These are phyloP conservation scores for Populus hybrid DNA, from an alignment of 441 rosid species.

Conservation along the genomic window DNA sequence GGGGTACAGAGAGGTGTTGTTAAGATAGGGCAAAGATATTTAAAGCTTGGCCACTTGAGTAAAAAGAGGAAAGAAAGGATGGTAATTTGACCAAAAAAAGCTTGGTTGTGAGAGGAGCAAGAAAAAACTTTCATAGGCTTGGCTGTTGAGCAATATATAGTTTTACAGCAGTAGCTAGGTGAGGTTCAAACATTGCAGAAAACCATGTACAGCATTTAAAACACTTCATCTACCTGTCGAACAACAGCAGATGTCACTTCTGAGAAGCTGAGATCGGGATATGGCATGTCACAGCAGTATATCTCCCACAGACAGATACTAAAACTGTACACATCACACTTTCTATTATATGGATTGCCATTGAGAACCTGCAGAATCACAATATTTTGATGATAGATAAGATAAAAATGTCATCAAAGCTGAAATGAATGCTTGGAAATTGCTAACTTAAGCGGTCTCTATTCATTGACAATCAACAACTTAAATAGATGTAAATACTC, in stretches of 20 bases:
- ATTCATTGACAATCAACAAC: background rate
- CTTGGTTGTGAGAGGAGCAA: too few relatives aligned
- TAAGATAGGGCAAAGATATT: too few relatives aligned
- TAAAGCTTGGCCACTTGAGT: too few relatives aligned
- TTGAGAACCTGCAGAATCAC: constrained; percentile 67
- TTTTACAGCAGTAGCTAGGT: too few relatives aligned
- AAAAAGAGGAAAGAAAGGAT: too few relatives aligned
- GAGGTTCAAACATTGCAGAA: too few relatives aligned
- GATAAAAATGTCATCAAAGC: background rate
- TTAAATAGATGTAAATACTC: background rate
- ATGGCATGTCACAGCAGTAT: constrained; percentile 98
- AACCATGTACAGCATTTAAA: background rate
- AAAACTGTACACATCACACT: constrained; percentile 95
- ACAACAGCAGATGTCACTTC: constrained; percentile 96
- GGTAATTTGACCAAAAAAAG: too few relatives aligned
- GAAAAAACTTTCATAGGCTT: too few relatives aligned
- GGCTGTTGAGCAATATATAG: too few relatives aligned
- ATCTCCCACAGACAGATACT: constrained; percentile 98
- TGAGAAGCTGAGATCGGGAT: constrained; percentile 88
- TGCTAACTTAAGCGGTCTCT: background rate
- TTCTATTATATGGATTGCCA: constrained; percentile 85
- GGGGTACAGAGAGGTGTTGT: too few relatives aligned
- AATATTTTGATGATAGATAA: background rate
- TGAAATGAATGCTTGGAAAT: background rate
- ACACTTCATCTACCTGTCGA: constrained; percentile 58